A percentile compares a stretch with the other conserved stretches of the same genome.
Evolutionary conservation across 495 filamentous ascomycete genomes (phyloP).

Genomic region (Aspergillus campestris): DNA sequence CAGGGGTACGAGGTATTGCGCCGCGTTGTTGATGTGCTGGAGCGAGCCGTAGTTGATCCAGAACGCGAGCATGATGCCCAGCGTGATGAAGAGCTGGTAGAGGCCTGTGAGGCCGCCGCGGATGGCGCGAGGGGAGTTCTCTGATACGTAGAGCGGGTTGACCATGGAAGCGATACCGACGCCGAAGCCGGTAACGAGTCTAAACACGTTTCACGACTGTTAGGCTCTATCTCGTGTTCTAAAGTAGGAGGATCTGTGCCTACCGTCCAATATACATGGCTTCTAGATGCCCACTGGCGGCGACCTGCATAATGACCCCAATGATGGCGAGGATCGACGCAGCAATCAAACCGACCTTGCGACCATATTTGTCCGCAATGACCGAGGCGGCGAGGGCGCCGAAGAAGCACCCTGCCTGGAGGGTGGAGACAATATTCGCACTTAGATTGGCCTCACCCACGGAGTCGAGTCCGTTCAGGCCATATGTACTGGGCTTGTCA

Average conservation of each 20-base stretch:
- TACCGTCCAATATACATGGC: slow-evolving; percentile 58
- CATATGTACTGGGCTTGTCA: slow-evolving; percentile 34
- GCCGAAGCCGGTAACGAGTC: slow-evolving; percentile 57
- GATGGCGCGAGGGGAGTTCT: slow-evolving; percentile 65
- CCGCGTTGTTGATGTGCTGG: slow-evolving; percentile 40
- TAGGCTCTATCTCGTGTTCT: not conserved
- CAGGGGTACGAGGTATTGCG: slow-evolving; percentile 60
- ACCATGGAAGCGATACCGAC: slow-evolving; percentile 59
- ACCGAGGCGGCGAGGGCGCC: slow-evolving; percentile 52
- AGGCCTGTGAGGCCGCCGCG: slow-evolving; percentile 61
- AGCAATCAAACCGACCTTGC: slow-evolving; percentile 43
- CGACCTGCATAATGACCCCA: slow-evolving; percentile 56
- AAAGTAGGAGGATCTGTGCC: not conserved
- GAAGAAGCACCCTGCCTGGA: slow-evolving; percentile 62
- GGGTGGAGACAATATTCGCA: slow-evolving; percentile 51
- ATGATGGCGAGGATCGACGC: slow-evolving; percentile 37
- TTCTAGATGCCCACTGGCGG: slow-evolving; percentile 41
- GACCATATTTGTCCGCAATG: slow-evolving; percentile 49
- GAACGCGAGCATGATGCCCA: slow-evolving; percentile 61
- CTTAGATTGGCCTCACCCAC: slow-evolving; percentile 31
- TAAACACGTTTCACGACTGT: not conserved
- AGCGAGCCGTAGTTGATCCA: slow-evolving; percentile 56
- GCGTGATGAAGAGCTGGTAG: slow-evolving; percentile 59
- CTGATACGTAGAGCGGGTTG: slow-evolving; percentile 49
- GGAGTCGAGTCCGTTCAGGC: slow-evolving; percentile 46